A percentile compares a stretch with the other conserved stretches of the same genome.
Conservation (phyloP, 2,329 filamentous ascomycete genomes). For the Hirsutella minnesotensis region DNA sequence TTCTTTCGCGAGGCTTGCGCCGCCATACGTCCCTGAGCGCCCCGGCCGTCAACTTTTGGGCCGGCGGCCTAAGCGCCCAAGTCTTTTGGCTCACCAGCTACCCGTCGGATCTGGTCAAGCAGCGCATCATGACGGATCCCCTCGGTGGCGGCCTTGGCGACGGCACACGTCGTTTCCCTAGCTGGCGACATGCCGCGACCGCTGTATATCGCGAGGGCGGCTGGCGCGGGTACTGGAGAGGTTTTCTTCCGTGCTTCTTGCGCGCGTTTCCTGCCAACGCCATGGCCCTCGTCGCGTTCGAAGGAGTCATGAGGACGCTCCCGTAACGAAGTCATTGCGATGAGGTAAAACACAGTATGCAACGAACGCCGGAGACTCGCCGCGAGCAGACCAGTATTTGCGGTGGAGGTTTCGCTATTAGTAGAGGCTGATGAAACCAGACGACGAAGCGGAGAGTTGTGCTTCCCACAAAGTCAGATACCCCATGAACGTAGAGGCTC, state of each 20-base stretch:
- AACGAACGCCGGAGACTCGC: too few relatives aligned
- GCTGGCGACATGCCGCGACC: slow-evolving; percentile 70
- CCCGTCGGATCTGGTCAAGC: slow-evolving; percentile 87
- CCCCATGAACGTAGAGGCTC: too few relatives aligned
- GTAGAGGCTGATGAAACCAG: too few relatives aligned
- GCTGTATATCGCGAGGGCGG: slow-evolving; percentile 69
- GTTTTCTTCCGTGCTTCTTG: slow-evolving; percentile 87
- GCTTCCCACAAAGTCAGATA: too few relatives aligned
- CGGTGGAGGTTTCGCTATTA: too few relatives aligned
- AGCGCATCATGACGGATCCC: slow-evolving; percentile 92
- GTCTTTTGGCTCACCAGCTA: slow-evolving; percentile 91
- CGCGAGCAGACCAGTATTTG: too few relatives aligned
- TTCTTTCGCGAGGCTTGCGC: slow-evolving; percentile 60
- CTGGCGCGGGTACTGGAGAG: slow-evolving; percentile 76
- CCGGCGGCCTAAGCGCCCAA: slow-evolving; percentile 84
- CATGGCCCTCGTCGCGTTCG: slow-evolving; percentile 85
- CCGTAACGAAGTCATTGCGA: slow-evolving; percentile 19
- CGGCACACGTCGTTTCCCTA: slow-evolving; percentile 53
- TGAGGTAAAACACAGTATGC: too few relatives aligned
- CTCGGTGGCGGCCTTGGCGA: slow-evolving; percentile 60
- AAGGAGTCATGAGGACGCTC: slow-evolving; percentile 69
- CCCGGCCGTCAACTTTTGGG: slow-evolving; percentile 92
- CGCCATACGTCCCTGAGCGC: slow-evolving; percentile 57
- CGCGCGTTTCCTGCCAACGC: slow-evolving; percentile 94
- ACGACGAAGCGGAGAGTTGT: too few relatives aligned